A percentile compares a stretch with the other conserved stretches of the same genome.
Evolutionary conservation across 2,329 filamentous ascomycete species (phyloP).

Genomic region (Colletotrichum tofieldiae): DNA sequence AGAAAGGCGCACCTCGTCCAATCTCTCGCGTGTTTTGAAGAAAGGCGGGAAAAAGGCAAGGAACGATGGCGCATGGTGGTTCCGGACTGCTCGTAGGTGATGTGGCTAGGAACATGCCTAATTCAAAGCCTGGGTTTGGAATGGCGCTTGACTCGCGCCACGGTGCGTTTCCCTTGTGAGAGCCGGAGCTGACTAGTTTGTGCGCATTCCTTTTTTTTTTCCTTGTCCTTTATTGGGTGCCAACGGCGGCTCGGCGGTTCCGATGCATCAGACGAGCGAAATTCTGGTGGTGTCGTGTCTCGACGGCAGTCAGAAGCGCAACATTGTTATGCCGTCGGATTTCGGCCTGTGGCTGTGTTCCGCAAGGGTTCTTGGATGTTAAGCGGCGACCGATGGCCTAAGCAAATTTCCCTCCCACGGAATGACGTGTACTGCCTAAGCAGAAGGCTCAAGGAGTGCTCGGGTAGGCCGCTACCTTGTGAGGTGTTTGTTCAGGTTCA

Average conservation of each 20-base stretch:
- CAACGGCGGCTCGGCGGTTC: constrained; percentile 30
- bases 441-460: background rate
- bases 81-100: background rate
- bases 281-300: background rate
- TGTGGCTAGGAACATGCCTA: background rate
- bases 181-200: constrained; percentile 30
- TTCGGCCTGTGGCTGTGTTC: background rate
- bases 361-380: background rate
- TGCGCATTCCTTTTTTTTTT: constrained; percentile 12
- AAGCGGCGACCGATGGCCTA: background rate
- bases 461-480: background rate
- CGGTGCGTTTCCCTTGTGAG: constrained; percentile 6
- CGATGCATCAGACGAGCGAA: constrained; percentile 25
- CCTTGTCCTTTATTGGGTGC: constrained; percentile 34
- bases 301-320: background rate
- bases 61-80: constrained; percentile 1
- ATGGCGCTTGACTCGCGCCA: constrained; percentile 2
- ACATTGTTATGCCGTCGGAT: background rate
- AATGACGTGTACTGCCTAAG: constrained; percentile 15
- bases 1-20: background rate
- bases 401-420: background rate
- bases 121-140: background rate
- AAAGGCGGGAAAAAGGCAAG: background rate
- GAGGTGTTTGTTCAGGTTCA: background rate
- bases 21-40: constrained; percentile 9